Evolutionary conservation across 257 asterid genomes (phyloP), one percentile per base, ranked within the genome.

Genomic region (Solanum pennellii): DNA sequence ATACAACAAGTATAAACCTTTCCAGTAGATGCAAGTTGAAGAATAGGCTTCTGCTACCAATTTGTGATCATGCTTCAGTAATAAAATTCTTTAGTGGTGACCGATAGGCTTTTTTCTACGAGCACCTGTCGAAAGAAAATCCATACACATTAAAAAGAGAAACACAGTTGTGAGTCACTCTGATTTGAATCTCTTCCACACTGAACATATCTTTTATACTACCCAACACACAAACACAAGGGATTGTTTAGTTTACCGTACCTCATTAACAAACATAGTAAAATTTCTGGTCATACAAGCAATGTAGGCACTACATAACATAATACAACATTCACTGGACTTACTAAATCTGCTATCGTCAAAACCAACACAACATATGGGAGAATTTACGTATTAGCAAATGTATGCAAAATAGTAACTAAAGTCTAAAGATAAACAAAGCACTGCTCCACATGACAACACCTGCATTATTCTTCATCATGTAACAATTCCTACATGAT

Each of bases 21-120:
- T 79, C 42, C 42, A 79, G 39, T 9, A 25, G 9, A 79, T 25
- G 41, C 25, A 29, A 79, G 12, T 25, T 27, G 42, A 45, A 79
- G 66, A 27, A 27, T 37, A 25, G 9, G 25, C 85, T 9, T 82
- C 85, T 18, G 69, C 29, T 82, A 82, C 15, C 69, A 82, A 82
- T 47, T 47, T 29, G 18, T 80, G 69, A 18, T 29, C 85, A 82
- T 29, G 29, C 85, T 47, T 49, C 85, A 29, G 69, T 27, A 82
- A 52, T 82, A 82, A 47, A 6, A 10, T 15, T 29, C 5, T 60
- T 86, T 84, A 82, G 11, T 47, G 49, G 65, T 41, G 42, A 20
- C 90, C 87, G 45, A 66, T 87, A 25, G 83, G 86, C 86, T 89
- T 91, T 88, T 88, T 90, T 86, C 91, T 88, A 5, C 91, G 91